A percentile compares a stretch with the other conserved stretches of the same genome.
These are phyloP conservation scores for Huntiella moniliformis DNA, from an alignment of 2,329 filamentous ascomycete species.

Conservation along the genomic window DNA sequence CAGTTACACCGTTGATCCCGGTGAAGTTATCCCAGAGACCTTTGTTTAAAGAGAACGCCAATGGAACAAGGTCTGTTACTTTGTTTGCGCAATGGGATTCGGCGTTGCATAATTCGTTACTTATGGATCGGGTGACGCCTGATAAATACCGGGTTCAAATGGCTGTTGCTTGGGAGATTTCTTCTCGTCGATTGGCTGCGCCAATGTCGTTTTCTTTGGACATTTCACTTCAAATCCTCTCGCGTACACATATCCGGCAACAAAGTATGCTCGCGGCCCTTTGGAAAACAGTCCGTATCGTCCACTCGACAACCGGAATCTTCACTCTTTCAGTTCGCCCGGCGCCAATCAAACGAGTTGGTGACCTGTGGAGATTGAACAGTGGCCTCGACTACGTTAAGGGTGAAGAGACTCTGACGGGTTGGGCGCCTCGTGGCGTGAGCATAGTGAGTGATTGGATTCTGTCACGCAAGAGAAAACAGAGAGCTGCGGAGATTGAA, in stretches of 20 bases:
- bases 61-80: conserved; percentile 74
- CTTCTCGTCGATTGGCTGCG: conserved; percentile 64
- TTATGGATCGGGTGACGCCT: conserved; percentile 84
- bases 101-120: conserved; percentile 72
- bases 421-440: conserved; percentile 78
- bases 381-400: conserved; percentile 92
- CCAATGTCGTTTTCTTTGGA: conserved; percentile 76
- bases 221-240: conserved; percentile 64
- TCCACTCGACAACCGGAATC: conserved; percentile 70
- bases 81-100: conserved; percentile 94
- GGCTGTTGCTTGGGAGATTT: conserved; percentile 69
- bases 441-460: conserved; percentile 84
- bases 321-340: conserved; percentile 78
- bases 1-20: conserved; percentile 44
- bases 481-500: conserved; percentile 63
- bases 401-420: conserved; percentile 69
- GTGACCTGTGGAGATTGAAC: conserved; percentile 91
- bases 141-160: conserved; percentile 86
- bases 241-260: conserved; percentile 67
- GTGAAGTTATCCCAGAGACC: conserved; percentile 64
- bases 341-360: conserved; percentile 73
- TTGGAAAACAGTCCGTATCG: conserved; percentile 68
- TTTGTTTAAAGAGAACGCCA: conserved; percentile 64
- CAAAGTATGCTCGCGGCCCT: conserved; percentile 73
- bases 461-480: conserved; percentile 50